phyloP scores from a whole-genome alignment of 1,139 yeast genomes.

The Pichia sp. region DNA sequence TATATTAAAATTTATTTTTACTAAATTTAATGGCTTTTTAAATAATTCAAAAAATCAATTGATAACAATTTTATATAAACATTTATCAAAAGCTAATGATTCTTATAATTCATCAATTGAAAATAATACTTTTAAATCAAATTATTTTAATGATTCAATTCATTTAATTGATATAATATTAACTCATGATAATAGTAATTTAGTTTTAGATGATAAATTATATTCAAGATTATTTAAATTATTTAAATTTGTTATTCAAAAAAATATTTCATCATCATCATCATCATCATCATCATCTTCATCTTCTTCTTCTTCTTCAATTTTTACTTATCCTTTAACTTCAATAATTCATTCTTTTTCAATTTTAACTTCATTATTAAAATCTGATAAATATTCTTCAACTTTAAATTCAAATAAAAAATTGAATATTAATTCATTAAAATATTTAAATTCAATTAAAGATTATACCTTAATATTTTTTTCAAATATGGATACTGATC shows the following conservation, averaged over 20 bases:
- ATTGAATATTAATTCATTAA: slow-evolving; percentile 11
- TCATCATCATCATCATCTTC: no score
- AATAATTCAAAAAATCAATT: slow-evolving; percentile 25
- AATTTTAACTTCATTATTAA: slow-evolving; percentile 24
- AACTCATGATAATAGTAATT: slow-evolving; percentile 24
- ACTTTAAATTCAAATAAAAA: slow-evolving; percentile 23
- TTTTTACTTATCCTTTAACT: slow-evolving; percentile 26
- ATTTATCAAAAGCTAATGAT: slow-evolving; percentile 28
- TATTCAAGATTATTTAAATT: slow-evolving; percentile 26
- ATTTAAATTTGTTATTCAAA: slow-evolving; percentile 22
- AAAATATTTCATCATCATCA: slow-evolving; percentile 6
- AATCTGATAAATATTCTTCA: slow-evolving; percentile 26
- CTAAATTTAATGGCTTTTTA: slow-evolving; percentile 29
- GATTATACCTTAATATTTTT: slow-evolving; percentile 18
- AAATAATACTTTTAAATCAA: slow-evolving; percentile 25
- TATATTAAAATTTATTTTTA: slow-evolving; percentile 25
- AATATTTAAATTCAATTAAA: slow-evolving; percentile 21
- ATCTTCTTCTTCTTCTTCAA: slow-evolving; percentile 10
- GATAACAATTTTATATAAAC: slow-evolving; percentile 26
- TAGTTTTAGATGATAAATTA: slow-evolving; percentile 26
- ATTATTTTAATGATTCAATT: slow-evolving; percentile 27
- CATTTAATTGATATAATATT: slow-evolving; percentile 26
- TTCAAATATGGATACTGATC: slow-evolving; percentile 24
- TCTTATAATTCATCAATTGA: slow-evolving; percentile 29
- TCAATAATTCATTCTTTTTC: slow-evolving; percentile 27